These are phyloP conservation scores for Cyberlindnera bimundalis DNA, from an alignment of 805 yeast genomes.

Conservation along the genomic window DNA sequence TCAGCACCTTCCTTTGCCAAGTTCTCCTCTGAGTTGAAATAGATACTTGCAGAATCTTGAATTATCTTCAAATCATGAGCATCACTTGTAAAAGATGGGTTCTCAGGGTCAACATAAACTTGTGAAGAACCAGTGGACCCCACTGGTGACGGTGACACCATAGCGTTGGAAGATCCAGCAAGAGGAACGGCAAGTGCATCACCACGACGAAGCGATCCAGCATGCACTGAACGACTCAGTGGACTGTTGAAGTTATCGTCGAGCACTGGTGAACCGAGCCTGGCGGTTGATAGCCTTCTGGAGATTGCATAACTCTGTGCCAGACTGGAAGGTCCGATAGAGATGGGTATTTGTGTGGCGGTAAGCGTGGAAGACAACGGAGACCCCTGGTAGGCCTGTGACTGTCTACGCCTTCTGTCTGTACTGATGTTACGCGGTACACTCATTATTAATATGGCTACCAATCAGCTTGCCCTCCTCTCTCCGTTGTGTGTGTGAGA, in stretches of 20 bases:
- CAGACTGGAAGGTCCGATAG: background rate
- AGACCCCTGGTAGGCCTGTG: slow-evolving; percentile 3
- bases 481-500: too few relatives aligned
- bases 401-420: slow-evolving; percentile 10
- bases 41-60: slow-evolving; percentile 14
- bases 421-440: slow-evolving; percentile 9
- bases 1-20: slow-evolving; percentile 26
- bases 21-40: slow-evolving; percentile 18
- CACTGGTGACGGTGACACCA: slow-evolving; percentile 9
- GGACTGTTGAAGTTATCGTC: slow-evolving; percentile 8
- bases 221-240: slow-evolving; percentile 3
- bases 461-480: too few relatives aligned
- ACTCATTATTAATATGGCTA: slow-evolving; percentile 5
- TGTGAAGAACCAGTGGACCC: slow-evolving; percentile 12
- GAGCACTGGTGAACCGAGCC: slow-evolving; percentile 18
- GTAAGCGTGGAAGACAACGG: slow-evolving; percentile 4
- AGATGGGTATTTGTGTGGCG: slow-evolving; percentile 6
- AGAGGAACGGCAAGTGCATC: background rate
- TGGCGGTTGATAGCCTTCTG: slow-evolving; percentile 19
- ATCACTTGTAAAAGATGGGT: slow-evolving; percentile 19
- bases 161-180: background rate
- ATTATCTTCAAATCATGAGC: slow-evolving; percentile 12
- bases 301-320: slow-evolving; percentile 13
- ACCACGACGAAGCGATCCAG: slow-evolving; percentile 1
- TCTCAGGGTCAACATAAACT: slow-evolving; percentile 17